Percentiles rank a stretch among this genome's conserved stretches.
phyloP scores from a whole-genome alignment of 805 yeast species.

The Metschnikowia vanudenii region DNA sequence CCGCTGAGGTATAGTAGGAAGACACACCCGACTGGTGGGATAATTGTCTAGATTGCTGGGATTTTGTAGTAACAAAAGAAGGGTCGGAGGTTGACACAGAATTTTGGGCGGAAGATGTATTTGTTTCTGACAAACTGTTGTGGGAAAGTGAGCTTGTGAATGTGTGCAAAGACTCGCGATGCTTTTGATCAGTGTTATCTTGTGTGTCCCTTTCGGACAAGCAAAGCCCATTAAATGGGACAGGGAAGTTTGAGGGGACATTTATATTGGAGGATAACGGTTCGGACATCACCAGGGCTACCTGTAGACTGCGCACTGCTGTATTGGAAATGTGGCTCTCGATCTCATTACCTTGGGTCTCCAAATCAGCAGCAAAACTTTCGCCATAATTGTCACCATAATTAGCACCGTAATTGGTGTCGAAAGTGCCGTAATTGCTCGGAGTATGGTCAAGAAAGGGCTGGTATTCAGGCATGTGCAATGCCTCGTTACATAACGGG shows the following conservation, averaged over 20 bases:
- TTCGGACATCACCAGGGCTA: background rate
- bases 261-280: too few relatives aligned
- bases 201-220: too few relatives aligned
- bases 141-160: too few relatives aligned
- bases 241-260: too few relatives aligned
- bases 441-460: background rate
- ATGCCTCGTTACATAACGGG: conserved; percentile 53
- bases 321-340: conserved; percentile 4
- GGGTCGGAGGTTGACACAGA: conserved; percentile 1
- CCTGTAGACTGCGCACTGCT: conserved; percentile 10
- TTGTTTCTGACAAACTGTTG: background rate
- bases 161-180: too few relatives aligned
- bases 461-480: conserved; percentile 7
- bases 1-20: conserved; percentile 6
- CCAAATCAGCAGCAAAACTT: conserved; percentile 13
- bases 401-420: too few relatives aligned
- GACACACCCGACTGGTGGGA: conserved; percentile 1
- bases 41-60: conserved; percentile 6
- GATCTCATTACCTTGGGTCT: background rate
- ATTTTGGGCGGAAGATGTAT: background rate
- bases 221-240: too few relatives aligned
- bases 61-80: conserved; percentile 11
- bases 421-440: conserved; percentile 1
- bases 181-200: too few relatives aligned
- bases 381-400: too few relatives aligned